phyloP scores from a whole-genome alignment of 2,329 filamentous ascomycete species.

The Curvularia eragrostidis region DNA sequence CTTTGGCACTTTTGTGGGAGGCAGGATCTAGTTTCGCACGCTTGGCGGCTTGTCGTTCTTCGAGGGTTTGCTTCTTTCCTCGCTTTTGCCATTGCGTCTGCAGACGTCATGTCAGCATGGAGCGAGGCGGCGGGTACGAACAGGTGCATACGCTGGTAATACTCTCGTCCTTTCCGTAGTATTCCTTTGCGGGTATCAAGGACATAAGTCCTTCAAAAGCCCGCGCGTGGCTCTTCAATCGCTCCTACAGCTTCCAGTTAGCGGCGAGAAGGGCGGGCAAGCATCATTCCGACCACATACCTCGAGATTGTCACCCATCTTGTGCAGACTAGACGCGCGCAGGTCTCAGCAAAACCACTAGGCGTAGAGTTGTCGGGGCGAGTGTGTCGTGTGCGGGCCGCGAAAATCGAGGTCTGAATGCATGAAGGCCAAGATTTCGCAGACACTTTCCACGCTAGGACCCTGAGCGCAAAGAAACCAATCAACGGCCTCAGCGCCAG shows the following conservation, averaged over 20 bases:
- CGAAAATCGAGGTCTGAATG: conserved; percentile 32
- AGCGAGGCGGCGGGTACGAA: conserved; percentile 13
- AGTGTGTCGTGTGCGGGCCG: conserved; percentile 38
- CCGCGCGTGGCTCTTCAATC: conserved; percentile 66
- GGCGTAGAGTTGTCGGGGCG: conserved; percentile 21
- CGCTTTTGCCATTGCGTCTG: conserved; percentile 95
- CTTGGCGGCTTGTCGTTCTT: conserved; percentile 68
- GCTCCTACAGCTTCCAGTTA: conserved; percentile 54
- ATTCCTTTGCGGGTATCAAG: conserved; percentile 87
- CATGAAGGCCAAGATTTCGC: conserved; percentile 29
- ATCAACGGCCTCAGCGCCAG: conserved; percentile 13
- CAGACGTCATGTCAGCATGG: conserved; percentile 18
- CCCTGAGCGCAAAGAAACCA: conserved; percentile 19
- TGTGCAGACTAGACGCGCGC: conserved; percentile 7
- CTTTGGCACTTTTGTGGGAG: conserved; percentile 87
- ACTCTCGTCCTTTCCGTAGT: conserved; percentile 77
- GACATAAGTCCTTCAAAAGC: conserved; percentile 88
- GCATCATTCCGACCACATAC: conserved; percentile 38
- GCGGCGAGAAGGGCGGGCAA: conserved; percentile 33
- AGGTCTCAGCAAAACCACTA: conserved; percentile 4
- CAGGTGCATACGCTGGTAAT: conserved; percentile 70
- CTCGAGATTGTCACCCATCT: conserved; percentile 53
- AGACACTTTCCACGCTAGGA: conserved; percentile 29
- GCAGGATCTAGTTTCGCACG: conserved; percentile 90
- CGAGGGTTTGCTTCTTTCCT: conserved; percentile 89